A percentile compares a stretch with the other conserved stretches of the same genome.
These are phyloP conservation scores for Primulina eburnea DNA, from an alignment of 257 asterid genomes.

Conservation along the genomic window DNA sequence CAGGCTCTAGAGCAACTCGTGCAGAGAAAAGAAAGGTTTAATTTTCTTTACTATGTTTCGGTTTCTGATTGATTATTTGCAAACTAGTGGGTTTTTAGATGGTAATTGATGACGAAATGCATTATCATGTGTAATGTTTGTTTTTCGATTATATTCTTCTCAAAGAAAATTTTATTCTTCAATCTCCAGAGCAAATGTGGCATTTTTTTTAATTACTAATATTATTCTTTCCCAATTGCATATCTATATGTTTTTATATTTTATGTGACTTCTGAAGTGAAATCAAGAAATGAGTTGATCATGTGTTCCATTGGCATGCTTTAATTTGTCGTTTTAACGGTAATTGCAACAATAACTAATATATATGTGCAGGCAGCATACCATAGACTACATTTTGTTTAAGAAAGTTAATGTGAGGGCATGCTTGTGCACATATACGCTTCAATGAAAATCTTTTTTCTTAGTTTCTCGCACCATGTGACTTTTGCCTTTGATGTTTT, in stretches of 20 bases:
- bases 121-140: not conserved
- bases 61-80: not conserved
- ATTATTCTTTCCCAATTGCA: not conserved
- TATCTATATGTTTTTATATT: not conserved
- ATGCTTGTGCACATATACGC: not conserved
- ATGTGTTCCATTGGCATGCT: not conserved
- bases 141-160: too few species aligned
- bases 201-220: not conserved
- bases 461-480: not conserved
- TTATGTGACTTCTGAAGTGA: not conserved
- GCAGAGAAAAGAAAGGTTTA: constrained; percentile 88
- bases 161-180: too few species aligned
- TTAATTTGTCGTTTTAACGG: not conserved
- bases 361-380: not conserved
- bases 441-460: not conserved
- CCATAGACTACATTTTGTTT: not conserved
- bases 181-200: too few species aligned
- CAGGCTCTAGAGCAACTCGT: constrained; percentile 98
- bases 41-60: constrained; percentile 9
- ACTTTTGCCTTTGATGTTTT: too few species aligned
- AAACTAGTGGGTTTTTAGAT: not conserved
- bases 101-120: constrained; percentile 4
- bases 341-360: not conserved
- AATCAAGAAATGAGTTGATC: not conserved
- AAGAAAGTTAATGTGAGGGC: not conserved